Conservation (phyloP, 2,329 filamentous ascomycete genomes). For the Colletotrichum sp. region DNA sequence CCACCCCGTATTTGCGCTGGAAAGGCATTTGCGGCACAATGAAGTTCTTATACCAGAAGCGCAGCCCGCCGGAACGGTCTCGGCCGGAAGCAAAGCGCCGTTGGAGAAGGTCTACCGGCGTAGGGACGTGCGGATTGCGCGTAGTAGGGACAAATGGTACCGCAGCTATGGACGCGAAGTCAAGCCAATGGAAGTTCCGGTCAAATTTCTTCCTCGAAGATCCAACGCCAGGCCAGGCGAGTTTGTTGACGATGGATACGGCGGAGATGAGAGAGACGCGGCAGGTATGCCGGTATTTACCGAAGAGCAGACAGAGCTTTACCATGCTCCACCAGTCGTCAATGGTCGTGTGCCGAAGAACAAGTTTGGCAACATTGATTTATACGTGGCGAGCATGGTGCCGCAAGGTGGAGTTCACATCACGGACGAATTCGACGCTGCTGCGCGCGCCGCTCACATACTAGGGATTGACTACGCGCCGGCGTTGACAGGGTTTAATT, state of each 20-base stretch:
- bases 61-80: constrained; percentile 78
- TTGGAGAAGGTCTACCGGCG: constrained; percentile 85
- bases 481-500: constrained; percentile 88
- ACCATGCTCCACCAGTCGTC: constrained; percentile 77
- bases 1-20: constrained; percentile 83
- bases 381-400: constrained; percentile 92
- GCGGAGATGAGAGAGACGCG: constrained; percentile 47
- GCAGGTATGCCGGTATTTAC: constrained; percentile 65
- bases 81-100: constrained; percentile 64
- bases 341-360: constrained; percentile 85
- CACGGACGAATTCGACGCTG: constrained; percentile 49
- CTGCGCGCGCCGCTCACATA: constrained; percentile 74
- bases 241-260: constrained; percentile 45
- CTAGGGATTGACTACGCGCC: constrained; percentile 86
- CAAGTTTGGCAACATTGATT: constrained; percentile 90
- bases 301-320: constrained; percentile 72
- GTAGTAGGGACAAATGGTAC: constrained; percentile 90
- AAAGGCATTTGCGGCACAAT: constrained; percentile 82
- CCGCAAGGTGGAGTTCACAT: constrained; percentile 82
- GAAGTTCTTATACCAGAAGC: constrained; percentile 79
- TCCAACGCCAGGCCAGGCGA: constrained; percentile 32
- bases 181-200: constrained; percentile 77
- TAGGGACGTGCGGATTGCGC: constrained; percentile 77
- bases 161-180: constrained; percentile 78
- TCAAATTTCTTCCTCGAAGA: constrained; percentile 72